These are phyloP conservation scores for Kuraishia hungarica DNA, from an alignment of 805 yeast species.

Conservation along the genomic window DNA sequence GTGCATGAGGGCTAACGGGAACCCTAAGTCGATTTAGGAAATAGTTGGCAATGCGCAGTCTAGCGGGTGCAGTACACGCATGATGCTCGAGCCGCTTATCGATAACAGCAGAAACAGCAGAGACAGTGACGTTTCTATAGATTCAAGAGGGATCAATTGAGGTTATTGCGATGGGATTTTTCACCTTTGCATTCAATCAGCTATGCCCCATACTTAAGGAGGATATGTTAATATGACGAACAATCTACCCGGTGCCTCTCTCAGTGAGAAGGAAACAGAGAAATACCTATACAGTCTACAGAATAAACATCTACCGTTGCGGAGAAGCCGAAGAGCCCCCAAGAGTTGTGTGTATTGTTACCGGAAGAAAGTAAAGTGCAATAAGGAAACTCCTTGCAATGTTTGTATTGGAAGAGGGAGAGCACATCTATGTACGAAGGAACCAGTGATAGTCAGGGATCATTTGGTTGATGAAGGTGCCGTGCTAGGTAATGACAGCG, in stretches of 20 bases:
- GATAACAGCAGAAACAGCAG: too few species aligned
- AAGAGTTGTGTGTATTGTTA: conserved; percentile 38
- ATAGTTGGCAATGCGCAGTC: neutral
- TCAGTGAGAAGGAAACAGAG: neutral
- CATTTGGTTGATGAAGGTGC: conserved; percentile 14
- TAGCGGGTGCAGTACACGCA: neutral
- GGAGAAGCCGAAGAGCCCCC: conserved; percentile 17
- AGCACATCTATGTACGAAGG: conserved; percentile 23
- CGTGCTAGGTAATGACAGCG: neutral
- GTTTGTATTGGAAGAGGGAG: conserved; percentile 27
- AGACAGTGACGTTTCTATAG: too few species aligned
- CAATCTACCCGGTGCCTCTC: neutral
- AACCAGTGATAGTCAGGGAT: conserved; percentile 25
- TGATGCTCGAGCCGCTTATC: neutral
- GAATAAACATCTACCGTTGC: neutral
- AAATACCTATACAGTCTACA: neutral
- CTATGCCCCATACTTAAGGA: too few species aligned
- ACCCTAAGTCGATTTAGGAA: neutral
- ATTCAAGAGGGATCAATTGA: neutral
- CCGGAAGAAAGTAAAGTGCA: conserved; percentile 38
- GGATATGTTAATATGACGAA: neutral
- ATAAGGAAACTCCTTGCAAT: conserved; percentile 37
- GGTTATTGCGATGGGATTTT: neutral
- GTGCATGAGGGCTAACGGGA: neutral
- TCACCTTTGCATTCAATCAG: neutral